phyloP scores from a whole-genome alignment of 1,139 yeast genomes.

The Meyerozyma sp. region DNA sequence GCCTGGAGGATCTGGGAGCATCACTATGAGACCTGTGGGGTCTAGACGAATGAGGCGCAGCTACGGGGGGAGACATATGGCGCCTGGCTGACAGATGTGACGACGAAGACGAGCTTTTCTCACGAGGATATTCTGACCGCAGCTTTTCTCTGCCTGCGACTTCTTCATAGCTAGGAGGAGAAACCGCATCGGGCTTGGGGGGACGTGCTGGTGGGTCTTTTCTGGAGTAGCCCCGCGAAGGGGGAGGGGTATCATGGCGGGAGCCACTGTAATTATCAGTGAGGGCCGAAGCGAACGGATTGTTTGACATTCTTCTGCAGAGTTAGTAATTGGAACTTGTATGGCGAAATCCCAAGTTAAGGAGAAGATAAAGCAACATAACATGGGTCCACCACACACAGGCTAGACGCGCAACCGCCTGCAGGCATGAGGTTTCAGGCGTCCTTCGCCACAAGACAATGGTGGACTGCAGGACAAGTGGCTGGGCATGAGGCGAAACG shows the following conservation, averaged over 20 bases:
- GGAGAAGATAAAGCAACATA: background rate
- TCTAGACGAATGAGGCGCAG: constrained; percentile 8
- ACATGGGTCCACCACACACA: background rate
- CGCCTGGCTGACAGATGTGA: constrained; percentile 16
- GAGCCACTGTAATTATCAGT: constrained; percentile 28
- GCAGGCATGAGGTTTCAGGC: too few species aligned
- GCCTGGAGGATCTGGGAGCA: constrained; percentile 5
- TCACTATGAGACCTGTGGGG: constrained; percentile 10
- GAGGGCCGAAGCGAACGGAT: constrained; percentile 51
- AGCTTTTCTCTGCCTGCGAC: constrained; percentile 48
- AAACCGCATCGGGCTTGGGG: constrained; percentile 20
- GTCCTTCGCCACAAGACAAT: too few species aligned
- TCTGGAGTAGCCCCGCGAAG: constrained; percentile 15
- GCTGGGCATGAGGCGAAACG: too few species aligned
- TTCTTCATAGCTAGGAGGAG: constrained; percentile 67
- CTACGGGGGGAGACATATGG: constrained; percentile 11
- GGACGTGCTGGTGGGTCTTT: constrained; percentile 27
- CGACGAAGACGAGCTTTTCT: constrained; percentile 28
- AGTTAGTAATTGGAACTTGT: constrained; percentile 19
- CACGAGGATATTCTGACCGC: constrained; percentile 46
- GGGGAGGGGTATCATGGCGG: constrained; percentile 30
- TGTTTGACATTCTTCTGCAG: constrained; percentile 43
- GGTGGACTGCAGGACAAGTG: too few species aligned
- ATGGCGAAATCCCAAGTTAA: background rate
- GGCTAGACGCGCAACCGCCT: too few species aligned